Base-by-base conservation (phyloP, 1,284 basidiomycete genomes). In the Chiua sp. region DNA sequence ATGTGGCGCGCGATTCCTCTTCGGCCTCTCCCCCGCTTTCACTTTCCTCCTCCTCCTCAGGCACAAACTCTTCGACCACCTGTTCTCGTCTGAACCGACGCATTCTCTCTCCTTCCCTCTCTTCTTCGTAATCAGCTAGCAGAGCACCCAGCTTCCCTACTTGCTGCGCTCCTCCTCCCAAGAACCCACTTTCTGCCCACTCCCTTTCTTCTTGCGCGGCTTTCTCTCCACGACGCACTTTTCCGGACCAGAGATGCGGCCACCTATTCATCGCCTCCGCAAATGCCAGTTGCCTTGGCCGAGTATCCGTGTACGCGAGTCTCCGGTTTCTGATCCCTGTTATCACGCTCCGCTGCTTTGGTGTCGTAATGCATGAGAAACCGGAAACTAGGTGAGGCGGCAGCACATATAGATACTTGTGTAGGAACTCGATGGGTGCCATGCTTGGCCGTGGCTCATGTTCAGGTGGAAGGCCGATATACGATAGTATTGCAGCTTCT, bases 121-220 rank as follows among this genome's bases (percentile, higher is more conserved):
- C 91, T 66, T 90, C 90, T 65, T 91, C 91, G 65, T 90, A 92
- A 8, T 80, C 84, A 3, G 82, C 85, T 8, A 93, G 74, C 15
- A 93, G 76, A 16, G 73, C 71, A 0, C 86, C 91, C 10, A 93
- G 75, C 64, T 90, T 91, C 44, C 88, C 89, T 20, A 93, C 82
- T 63, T 88, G 83, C 58, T 85, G 84, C 47, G 75, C 79, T 12
- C 68, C 67, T 2, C 90, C 88, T 42, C 78, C 77, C 62, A 92
- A 67, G 69, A 93, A 93, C 23, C 80, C 77, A 22, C 73, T 79
- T 54, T 86, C 78, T 3, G 77, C 90, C 91, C 91, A 93, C 37
- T 77, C 76, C 62, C 79, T 82, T 73, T 93, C 91, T 16, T 92
- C 90, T 47, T 75, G 73, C 0, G 77, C 87, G 64, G 87, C 85